phyloP scores from a whole-genome alignment of 2,329 filamentous ascomycete species.

The Pseudocercospora ulei region DNA sequence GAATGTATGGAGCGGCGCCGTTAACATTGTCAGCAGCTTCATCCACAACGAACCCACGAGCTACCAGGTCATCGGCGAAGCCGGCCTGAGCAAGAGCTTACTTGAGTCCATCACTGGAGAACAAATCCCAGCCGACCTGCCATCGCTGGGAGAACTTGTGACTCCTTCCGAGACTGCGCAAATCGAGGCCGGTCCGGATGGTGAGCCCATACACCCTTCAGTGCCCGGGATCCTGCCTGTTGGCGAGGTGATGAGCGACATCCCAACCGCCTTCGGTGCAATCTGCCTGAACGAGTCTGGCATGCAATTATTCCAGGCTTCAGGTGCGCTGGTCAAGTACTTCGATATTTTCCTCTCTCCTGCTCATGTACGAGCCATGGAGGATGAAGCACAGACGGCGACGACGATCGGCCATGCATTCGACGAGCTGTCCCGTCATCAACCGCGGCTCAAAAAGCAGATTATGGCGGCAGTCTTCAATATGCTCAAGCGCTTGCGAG shows the following conservation, averaged over 20 bases:
- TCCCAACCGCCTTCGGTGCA: constrained; percentile 81
- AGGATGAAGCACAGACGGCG: constrained; percentile 57
- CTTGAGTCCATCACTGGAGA: constrained; percentile 62
- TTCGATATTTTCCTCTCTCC: constrained; percentile 96
- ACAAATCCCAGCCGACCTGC: constrained; percentile 24
- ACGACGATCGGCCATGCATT: constrained; percentile 71
- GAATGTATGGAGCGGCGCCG: constrained; percentile 88
- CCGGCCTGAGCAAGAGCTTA: constrained; percentile 76
- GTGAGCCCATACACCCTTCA: constrained; percentile 25
- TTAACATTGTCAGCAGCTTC: constrained; percentile 86
- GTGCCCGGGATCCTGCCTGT: constrained; percentile 66
- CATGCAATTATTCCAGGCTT: constrained; percentile 76
- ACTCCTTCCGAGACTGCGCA: constrained; percentile 8
- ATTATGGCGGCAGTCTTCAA: constrained; percentile 79
- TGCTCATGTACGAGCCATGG: constrained; percentile 74
- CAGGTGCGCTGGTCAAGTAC: constrained; percentile 71
- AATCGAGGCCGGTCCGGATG: constrained; percentile 18
- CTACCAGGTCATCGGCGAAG: constrained; percentile 90
- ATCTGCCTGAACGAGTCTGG: constrained; percentile 85
- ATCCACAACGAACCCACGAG: constrained; percentile 98
- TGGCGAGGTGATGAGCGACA: constrained; percentile 73
- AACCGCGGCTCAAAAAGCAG: constrained; percentile 67
- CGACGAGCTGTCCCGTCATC: constrained; percentile 88
- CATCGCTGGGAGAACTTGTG: constrained; percentile 23
- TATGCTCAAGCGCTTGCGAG: constrained; percentile 74